These are phyloP conservation scores for Penicillium goetzii DNA, from an alignment of 495 filamentous ascomycete genomes.

Conservation along the genomic window DNA sequence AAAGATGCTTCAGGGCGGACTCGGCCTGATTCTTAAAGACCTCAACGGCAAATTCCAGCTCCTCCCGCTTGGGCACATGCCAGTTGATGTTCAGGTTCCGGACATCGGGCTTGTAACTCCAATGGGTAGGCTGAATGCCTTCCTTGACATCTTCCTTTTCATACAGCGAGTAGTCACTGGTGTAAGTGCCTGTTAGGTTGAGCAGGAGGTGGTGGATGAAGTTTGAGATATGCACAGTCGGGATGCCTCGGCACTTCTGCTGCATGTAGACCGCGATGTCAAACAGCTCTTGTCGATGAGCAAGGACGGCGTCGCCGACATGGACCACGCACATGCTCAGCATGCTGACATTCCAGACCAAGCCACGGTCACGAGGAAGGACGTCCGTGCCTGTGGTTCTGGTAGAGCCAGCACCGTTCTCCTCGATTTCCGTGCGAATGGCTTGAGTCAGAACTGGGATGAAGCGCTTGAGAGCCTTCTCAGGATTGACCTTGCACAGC, in stretches of 20 bases:
- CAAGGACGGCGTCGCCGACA: constrained; percentile 84
- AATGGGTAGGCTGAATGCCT: constrained; percentile 69
- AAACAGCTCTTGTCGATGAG: constrained; percentile 84
- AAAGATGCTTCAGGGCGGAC: constrained; percentile 68
- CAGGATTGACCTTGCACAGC: constrained; percentile 90
- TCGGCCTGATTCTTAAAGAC: constrained; percentile 80
- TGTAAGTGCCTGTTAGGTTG: constrained; percentile 91
- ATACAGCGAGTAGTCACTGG: constrained; percentile 83
- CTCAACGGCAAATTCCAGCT: constrained; percentile 86
- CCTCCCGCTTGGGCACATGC: constrained; percentile 80
- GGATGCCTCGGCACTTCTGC: constrained; percentile 86
- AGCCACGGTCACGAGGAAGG: constrained; percentile 84
- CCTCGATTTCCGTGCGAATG: constrained; percentile 95
- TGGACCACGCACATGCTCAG: constrained; percentile 99
- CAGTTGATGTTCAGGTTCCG: constrained; percentile 80
- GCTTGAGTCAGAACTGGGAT: constrained; percentile 86
- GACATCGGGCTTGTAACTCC: constrained; percentile 74
- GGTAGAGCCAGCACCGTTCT: constrained; percentile 95
- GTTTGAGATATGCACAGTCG: constrained; percentile 94
- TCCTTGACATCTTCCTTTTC: constrained; percentile 64
- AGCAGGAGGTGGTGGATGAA: constrained; percentile 99
- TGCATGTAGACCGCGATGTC: constrained; percentile 96
- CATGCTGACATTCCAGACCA: constrained; percentile 97
- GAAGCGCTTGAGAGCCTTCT: constrained; percentile 87
- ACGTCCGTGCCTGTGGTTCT: constrained; percentile 92